A percentile compares a stretch with the other conserved stretches of the same genome.
phyloP scores from a whole-genome alignment of 441 rosid species.

The Jatropha podagrica region DNA sequence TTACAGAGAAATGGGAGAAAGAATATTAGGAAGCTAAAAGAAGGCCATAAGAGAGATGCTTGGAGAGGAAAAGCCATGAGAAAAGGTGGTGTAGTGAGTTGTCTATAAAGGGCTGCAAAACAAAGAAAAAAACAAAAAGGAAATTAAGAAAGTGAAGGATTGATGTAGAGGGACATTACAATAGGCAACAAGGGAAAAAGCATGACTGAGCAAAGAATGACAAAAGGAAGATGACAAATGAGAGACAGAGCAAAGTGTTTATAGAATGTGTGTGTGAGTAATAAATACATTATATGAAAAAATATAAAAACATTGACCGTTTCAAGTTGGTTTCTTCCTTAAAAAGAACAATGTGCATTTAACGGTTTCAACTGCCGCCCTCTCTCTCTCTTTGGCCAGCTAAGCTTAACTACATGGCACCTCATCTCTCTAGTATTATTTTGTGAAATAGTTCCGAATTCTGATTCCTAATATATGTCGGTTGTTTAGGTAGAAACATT shows the following conservation, averaged over 20 bases:
- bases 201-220: constrained; percentile 18
- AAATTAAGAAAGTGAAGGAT: neutral
- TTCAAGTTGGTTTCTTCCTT: neutral
- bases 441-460: no score
- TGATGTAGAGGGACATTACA: constrained; percentile 19
- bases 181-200: constrained; percentile 29
- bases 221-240: constrained; percentile 35
- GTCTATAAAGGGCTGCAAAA: constrained; percentile 19
- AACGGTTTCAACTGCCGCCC: constrained; percentile 21
- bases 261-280: neutral
- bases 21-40: neutral
- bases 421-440: no score
- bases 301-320: neutral
- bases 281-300: no score
- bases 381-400: neutral
- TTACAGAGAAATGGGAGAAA: neutral
- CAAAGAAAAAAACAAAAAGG: constrained; percentile 20
- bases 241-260: no score
- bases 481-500: no score
- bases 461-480: no score
- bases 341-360: neutral
- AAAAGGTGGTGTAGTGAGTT: neutral
- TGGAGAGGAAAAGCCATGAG: constrained; percentile 7
- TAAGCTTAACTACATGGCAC: neutral
- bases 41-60: neutral